Evolutionary conservation across 2,329 filamentous ascomycete genomes (phyloP).

Genomic region (Arthroderma sp.): DNA sequence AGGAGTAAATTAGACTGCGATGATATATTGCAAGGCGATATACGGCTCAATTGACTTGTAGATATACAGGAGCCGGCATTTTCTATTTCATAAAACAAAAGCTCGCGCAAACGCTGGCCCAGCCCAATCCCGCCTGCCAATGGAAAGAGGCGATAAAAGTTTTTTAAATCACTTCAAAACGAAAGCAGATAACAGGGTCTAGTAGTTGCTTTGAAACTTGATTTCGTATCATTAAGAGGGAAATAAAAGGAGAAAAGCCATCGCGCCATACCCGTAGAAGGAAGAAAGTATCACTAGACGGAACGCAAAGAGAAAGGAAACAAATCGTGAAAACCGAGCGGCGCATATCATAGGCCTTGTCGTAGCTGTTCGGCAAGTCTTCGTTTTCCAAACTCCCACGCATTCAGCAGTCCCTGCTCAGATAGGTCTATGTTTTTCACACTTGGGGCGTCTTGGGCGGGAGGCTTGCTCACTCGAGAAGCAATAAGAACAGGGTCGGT

Average conservation of each 20-base stretch:
- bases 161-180: too few relatives aligned
- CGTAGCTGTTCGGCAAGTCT: conserved; percentile 84
- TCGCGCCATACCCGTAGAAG: conserved; percentile 9
- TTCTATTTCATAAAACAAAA: too few relatives aligned
- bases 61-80: too few relatives aligned
- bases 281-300: conserved; percentile 12
- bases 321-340: conserved; percentile 11
- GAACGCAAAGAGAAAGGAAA: conserved; percentile 10
- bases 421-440: conserved; percentile 90
- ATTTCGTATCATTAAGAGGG: too few relatives aligned
- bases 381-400: conserved; percentile 85
- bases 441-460: conserved; percentile 72
- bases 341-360: conserved; percentile 52
- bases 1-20: too few relatives aligned
- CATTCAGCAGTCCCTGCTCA: conserved; percentile 87
- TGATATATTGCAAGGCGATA: too few relatives aligned
- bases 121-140: too few relatives aligned
- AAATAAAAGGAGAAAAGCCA: conserved; percentile 5
- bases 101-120: too few relatives aligned
- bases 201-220: too few relatives aligned
- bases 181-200: too few relatives aligned
- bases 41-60: too few relatives aligned
- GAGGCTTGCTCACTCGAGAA: conserved; percentile 81
- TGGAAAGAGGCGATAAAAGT: too few relatives aligned
- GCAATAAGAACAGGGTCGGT: conserved; percentile 92